phyloP scores from a whole-genome alignment of 2,329 filamentous ascomycete genomes.

The Arthrobotrys musiformis region DNA sequence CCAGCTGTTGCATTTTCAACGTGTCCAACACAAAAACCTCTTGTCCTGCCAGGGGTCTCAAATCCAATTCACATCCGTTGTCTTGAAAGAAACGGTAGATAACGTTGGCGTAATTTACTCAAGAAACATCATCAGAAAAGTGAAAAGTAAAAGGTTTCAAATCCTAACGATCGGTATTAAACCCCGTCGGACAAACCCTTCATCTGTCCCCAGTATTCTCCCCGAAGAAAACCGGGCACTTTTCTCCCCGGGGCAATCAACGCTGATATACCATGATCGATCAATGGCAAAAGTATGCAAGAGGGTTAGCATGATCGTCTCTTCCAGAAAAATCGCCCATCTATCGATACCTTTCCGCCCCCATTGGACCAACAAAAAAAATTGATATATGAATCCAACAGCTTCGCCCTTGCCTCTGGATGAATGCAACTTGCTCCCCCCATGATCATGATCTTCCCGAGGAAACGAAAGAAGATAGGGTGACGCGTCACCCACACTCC shows the following conservation, averaged over 20 bases:
- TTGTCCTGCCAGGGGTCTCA: background rate
- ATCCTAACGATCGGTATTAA: slow-evolving; percentile 10
- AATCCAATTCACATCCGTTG: background rate
- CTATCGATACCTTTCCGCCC: background rate
- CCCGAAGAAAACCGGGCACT: background rate
- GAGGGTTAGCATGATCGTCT: background rate
- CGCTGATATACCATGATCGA: background rate
- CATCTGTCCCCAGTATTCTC: background rate
- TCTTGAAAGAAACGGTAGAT: background rate
- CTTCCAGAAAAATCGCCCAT: background rate
- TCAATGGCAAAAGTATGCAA: background rate
- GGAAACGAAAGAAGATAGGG: background rate
- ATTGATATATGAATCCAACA: too few relatives aligned
- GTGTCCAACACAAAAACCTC: slow-evolving; percentile 20
- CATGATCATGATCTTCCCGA: background rate
- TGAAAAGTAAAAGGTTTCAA: background rate
- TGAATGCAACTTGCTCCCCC: background rate
- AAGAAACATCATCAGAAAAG: background rate
- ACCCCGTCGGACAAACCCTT: slow-evolving; percentile 13
- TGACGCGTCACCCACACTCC: slow-evolving; percentile 45
- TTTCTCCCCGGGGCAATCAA: slow-evolving; percentile 1
- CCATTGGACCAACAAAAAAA: background rate
- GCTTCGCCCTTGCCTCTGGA: background rate
- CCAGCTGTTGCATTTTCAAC: slow-evolving; percentile 42
- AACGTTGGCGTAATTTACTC: slow-evolving; percentile 15